Base-by-base conservation (phyloP, 1,139 yeast genomes). In the Saccharomyces hybrid region DNA sequence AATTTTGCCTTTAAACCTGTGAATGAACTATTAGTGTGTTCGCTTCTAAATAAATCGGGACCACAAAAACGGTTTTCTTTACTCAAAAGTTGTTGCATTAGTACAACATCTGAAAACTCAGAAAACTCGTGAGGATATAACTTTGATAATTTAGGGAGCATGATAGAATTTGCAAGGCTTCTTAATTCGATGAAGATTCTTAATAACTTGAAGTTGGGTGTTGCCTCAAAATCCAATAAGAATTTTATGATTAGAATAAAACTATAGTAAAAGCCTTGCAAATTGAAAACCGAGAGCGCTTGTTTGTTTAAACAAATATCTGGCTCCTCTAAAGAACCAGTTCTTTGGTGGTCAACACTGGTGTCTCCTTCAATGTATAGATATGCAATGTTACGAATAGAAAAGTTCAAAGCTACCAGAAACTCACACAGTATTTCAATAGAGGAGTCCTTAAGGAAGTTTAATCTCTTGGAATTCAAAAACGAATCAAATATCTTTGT, bases 171-270 rank as follows among this genome's bases (percentile, higher is more conserved):
- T 1, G 69, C 67, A 48, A 68, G 51, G 50, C 66, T 67, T 34
- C 65, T 65, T 51, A 68, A 53, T 51, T 67, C 69, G 3, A 65
- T 61, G 48, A 62, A 68, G n/a, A 68, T 65, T 49, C 67, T 64
- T 24, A 68, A 56, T 31, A 68, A 53, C 51, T 68, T 68, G 50
- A 68, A 68, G 52, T 68, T 68, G 19, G 71, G 71, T 8, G 68
- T 67, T n/a, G 56, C 52, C 55, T 73, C 76, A 58, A 72, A 72
- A 47, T 71, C 68, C 46, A 70, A 58, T 1, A 72, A 57, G 51
- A 72, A 72, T 57, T 73, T 72, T 1, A 73, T 62, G 41, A 72
- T 61, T 47, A 67, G 64, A 42, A 73, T 59, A 54, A 72, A 72
- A 56, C 71, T 71, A 59, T 68, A 72, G 51, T 69, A 69, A 41